Conservation (phyloP, 2,329 filamentous ascomycete species). For the Fusarium sp. region DNA sequence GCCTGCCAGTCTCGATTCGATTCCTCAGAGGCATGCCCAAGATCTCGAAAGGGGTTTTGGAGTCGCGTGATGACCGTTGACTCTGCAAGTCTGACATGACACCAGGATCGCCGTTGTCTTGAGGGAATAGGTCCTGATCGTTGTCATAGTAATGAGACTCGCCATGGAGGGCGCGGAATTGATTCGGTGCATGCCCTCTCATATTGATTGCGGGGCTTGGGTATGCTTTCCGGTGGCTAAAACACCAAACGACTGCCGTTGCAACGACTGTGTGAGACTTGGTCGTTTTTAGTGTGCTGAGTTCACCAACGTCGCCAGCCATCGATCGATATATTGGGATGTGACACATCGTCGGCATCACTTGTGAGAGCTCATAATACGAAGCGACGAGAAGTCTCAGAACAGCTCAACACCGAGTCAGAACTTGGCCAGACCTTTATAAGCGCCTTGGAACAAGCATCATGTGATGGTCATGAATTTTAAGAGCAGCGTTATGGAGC, state of each 20-base stretch:
- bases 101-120: constrained; percentile 2
- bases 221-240: not conserved
- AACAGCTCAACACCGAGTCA: constrained; percentile 4
- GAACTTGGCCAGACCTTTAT: not conserved
- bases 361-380: constrained; percentile 9
- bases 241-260: not conserved
- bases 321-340: not conserved
- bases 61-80: constrained; percentile 3
- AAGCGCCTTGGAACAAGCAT: not conserved
- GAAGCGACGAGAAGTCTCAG: not conserved
- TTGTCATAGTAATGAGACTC: constrained; percentile 12
- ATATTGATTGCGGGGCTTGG: not conserved
- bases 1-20: not conserved
- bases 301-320: not conserved
- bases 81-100: constrained; percentile 1
- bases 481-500: not conserved
- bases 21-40: not conserved
- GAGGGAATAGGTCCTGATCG: constrained; percentile 1
- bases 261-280: not conserved
- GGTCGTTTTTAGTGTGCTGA: not conserved
- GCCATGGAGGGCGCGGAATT: not conserved
- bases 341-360: constrained; percentile 1
- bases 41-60: constrained; percentile 2
- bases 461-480: not conserved
- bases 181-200: not conserved